Evolutionary conservation across 1,139 yeast genomes (phyloP), one percentile per base, ranked within the genome.

Genomic region (Pichia sp.): DNA sequence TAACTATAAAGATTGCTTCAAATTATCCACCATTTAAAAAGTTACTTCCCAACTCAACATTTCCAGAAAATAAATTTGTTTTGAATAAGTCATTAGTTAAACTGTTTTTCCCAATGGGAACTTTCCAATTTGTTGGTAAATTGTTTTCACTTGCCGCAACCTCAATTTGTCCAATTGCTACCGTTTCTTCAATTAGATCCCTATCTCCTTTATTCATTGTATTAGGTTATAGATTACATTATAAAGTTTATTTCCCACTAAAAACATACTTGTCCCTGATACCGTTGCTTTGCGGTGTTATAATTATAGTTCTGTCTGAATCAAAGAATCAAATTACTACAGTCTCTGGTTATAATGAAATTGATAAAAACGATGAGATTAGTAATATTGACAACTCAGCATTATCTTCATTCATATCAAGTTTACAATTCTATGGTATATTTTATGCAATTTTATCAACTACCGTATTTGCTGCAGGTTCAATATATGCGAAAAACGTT

Each of bases 171-270:
- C 96, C 97, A 0, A 95, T 91, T 18, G 87, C 96, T 10, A 73
- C 91, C 53, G 96, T 91, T 19, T 96, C 91, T 63, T 89, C 96
- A 30, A 81, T 91, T 57, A 87, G 91, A 70, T 89, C 96, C 1
- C 73, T 90, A 49, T 82, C 95, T 48, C 98, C 98, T 1, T 73
- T 91, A 19, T 76, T 87, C 47, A 89, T 96, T 0, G 96, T 91
- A 5, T 68, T 79, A 18, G 88, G 88, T 38, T 89, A 89, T 69
- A 74, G 88, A 56, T 46, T 81, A 2, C 64, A 83, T 45, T 86
- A 83, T 64, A 71, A 75, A 30, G 79, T 75, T 45, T 70, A 71
- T 44, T 91, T 87, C 72, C 76, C 80, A 49, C 53, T 68, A 9
- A 70, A 79, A 61, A 89, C 96, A 1, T 91, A 90, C 64, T 58